Conservation (phyloP, 768 basidiomycete species). For the Chalciporus piperatus region DNA sequence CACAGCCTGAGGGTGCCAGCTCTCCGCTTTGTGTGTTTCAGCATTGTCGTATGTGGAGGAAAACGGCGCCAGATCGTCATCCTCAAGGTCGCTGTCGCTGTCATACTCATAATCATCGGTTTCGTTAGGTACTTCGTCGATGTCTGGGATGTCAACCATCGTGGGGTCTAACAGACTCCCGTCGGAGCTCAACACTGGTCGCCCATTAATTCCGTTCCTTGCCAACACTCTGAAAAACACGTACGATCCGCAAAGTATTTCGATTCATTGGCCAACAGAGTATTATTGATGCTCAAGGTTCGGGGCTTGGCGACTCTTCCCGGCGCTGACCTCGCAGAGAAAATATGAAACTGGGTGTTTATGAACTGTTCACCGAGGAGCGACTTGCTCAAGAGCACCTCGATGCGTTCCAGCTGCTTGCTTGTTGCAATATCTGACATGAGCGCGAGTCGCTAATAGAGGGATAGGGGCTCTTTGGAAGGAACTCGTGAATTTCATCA, state of each 20-base stretch:
- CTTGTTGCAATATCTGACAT: background rate
- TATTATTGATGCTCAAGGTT: slow-evolving; percentile 28
- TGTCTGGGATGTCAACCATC: slow-evolving; percentile 12
- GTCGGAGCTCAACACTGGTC: slow-evolving; percentile 13
- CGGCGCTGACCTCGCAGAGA: slow-evolving; percentile 12
- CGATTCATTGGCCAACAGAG: slow-evolving; percentile 22
- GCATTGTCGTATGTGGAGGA: too few relatives aligned
- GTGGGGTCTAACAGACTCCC: slow-evolving; percentile 3
- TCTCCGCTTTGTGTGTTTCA: too few relatives aligned
- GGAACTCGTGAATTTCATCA: background rate
- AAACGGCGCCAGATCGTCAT: background rate
- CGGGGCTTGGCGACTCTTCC: slow-evolving; percentile 16
- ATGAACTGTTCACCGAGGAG: slow-evolving; percentile 28
- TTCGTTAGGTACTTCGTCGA: slow-evolving; percentile 3
- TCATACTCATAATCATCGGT: slow-evolving; percentile 29
- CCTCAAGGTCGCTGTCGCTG: slow-evolving; percentile 33
- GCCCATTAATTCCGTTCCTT: too few relatives aligned
- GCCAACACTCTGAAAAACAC: background rate
- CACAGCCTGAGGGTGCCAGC: too few relatives aligned
- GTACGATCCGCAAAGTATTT: slow-evolving; percentile 27
- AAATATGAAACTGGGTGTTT: slow-evolving; percentile 32
- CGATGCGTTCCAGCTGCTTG: slow-evolving; percentile 10
- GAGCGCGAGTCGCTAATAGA: background rate
- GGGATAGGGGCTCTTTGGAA: too few relatives aligned
- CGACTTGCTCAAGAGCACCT: slow-evolving; percentile 22